phyloP scores from a whole-genome alignment of 768 basidiomycete species.

The Kwoniella pini region DNA sequence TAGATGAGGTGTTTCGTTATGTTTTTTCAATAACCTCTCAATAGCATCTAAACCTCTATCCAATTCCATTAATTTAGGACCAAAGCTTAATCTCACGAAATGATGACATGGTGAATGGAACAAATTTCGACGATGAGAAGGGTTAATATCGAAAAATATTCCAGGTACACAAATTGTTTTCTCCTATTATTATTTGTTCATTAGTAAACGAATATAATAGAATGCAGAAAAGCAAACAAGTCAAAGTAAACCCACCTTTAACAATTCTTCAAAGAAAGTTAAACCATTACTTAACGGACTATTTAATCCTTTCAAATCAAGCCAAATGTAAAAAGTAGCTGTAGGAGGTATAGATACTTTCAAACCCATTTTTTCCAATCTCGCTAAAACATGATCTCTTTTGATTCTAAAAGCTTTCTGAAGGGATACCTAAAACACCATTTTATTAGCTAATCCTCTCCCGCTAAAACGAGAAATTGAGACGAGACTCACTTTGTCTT shows the following conservation, averaged over 20 bases:
- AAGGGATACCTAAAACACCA: slow-evolving; percentile 63
- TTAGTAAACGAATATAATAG: not conserved
- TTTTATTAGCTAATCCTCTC: not conserved
- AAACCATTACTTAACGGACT: slow-evolving; percentile 84
- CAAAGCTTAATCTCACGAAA: slow-evolving; percentile 84
- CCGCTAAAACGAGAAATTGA: not conserved
- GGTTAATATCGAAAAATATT: slow-evolving; percentile 66
- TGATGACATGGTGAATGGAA: slow-evolving; percentile 64
- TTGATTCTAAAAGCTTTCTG: slow-evolving; percentile 89
- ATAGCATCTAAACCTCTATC: slow-evolving; percentile 89
- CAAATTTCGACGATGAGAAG: slow-evolving; percentile 67
- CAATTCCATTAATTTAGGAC: slow-evolving; percentile 74
- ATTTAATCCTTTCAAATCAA: slow-evolving; percentile 77
- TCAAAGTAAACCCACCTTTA: slow-evolving; percentile 67
- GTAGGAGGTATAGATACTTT: slow-evolving; percentile 63
- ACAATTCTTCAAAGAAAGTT: slow-evolving; percentile 90
- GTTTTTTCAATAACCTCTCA: slow-evolving; percentile 68
- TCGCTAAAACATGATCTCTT: slow-evolving; percentile 80
- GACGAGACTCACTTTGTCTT: slow-evolving; percentile 67
- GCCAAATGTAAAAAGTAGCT: slow-evolving; percentile 93
- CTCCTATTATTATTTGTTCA: slow-evolving; percentile 11
- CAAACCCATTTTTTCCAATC: slow-evolving; percentile 76
- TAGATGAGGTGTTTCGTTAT: slow-evolving; percentile 30
- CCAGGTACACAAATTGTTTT: slow-evolving; percentile 83
- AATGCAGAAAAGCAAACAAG: not conserved